phyloP scores from a whole-genome alignment of 208 protist species.

The Wallacemonas sp. region DNA sequence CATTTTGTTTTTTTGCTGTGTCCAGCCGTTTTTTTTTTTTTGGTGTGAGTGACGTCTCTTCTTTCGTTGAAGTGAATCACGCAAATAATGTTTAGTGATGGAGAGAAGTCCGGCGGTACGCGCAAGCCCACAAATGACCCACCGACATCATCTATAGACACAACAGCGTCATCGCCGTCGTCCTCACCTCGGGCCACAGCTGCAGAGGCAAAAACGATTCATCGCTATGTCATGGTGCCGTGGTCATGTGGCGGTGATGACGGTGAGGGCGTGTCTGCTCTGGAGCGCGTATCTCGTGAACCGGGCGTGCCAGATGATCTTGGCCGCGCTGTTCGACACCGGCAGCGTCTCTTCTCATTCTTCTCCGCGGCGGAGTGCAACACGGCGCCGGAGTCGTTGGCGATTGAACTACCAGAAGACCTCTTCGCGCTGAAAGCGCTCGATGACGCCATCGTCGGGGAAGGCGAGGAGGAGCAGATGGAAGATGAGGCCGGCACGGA shows the following conservation, averaged over 20 bases:
- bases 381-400: conserved; percentile 23
- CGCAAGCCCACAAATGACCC: background rate
- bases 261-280: background rate
- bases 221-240: background rate
- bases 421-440: conserved; percentile 20
- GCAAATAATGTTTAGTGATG: background rate
- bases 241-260: background rate
- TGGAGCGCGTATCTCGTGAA: background rate
- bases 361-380: conserved; percentile 22
- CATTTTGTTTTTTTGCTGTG: no score
- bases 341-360: conserved; percentile 30
- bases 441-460: background rate
- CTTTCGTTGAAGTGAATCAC: no score
- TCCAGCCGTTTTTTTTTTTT: no score
- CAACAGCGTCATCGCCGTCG: background rate
- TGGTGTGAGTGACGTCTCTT: no score
- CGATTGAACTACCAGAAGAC: conserved; percentile 6
- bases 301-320: background rate
- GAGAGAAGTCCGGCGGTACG: background rate
- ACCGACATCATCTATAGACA: background rate
- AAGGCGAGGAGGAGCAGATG: background rate
- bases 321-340: background rate
- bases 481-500: conserved; percentile 8
- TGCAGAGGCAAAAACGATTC: conserved; percentile 21
- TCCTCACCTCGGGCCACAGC: background rate